Conservation (phyloP, 2,329 filamentous ascomycete species). For the Fusarium kyushuense region DNA sequence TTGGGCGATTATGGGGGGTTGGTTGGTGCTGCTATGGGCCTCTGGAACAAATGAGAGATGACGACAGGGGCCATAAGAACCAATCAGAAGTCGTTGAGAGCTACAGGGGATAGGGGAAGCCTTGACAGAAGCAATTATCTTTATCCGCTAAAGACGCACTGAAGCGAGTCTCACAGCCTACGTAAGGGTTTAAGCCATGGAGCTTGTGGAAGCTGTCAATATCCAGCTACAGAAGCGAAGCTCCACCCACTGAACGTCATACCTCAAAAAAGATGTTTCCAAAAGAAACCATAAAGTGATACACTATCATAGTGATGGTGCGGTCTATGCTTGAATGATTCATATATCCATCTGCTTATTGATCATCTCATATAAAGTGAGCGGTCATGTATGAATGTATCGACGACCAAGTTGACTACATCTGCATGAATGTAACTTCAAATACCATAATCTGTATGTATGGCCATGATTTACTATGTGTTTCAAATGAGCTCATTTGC, state of each 20-base stretch:
- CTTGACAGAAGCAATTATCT: constrained; percentile 40
- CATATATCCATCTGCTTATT: background rate
- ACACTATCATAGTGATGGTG: too few relatives aligned
- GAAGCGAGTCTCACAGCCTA: constrained; percentile 24
- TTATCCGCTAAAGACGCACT: constrained; percentile 36
- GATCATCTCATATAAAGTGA: background rate
- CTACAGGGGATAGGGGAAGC: constrained; percentile 19
- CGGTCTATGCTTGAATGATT: too few relatives aligned
- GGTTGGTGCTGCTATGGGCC: constrained; percentile 44
- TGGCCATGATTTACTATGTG: background rate
- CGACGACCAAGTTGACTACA: background rate
- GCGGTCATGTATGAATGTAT: background rate
- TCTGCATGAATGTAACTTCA: background rate
- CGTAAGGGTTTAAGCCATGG: constrained; percentile 38
- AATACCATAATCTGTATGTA: background rate
- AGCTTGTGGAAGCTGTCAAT: constrained; percentile 32
- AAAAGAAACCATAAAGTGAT: constrained; percentile 1
- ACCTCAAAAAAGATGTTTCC: background rate
- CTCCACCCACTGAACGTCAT: constrained; percentile 36
- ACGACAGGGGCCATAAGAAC: constrained; percentile 16
- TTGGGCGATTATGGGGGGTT: constrained; percentile 43
- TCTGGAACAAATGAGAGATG: constrained; percentile 37
- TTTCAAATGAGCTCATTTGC: background rate
- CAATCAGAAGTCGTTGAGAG: constrained; percentile 41
- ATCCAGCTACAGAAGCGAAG: constrained; percentile 8